phyloP scores from a whole-genome alignment of 2,329 filamentous ascomycete species.

The Lachnellula subtilissima region DNA sequence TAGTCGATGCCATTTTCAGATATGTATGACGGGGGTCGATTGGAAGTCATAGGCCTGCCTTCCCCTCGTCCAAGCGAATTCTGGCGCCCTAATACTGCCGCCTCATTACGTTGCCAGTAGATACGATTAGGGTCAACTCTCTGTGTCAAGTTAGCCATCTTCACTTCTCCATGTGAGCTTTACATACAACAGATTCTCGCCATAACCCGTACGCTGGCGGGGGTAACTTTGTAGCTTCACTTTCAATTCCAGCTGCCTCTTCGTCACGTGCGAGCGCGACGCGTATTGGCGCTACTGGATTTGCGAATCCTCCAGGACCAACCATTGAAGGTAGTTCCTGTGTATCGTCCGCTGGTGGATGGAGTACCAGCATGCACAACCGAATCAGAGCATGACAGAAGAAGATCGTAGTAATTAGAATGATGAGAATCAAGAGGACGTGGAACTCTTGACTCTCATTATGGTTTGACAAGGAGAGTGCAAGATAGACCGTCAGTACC shows the following conservation, averaged over 20 bases:
- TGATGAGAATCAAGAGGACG: conserved; percentile 72
- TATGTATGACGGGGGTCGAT: conserved; percentile 68
- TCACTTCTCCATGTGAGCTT: not conserved
- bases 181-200: conserved; percentile 73
- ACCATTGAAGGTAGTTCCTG: conserved; percentile 42
- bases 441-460: conserved; percentile 67
- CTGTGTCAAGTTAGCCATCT: conserved; percentile 35
- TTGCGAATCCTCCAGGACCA: conserved; percentile 59
- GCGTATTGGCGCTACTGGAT: conserved; percentile 69
- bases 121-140: conserved; percentile 75
- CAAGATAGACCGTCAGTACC: conserved; percentile 47
- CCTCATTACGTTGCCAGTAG: conserved; percentile 69
- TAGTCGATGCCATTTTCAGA: conserved; percentile 73
- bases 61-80: conserved; percentile 8
- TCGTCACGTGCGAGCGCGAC: conserved; percentile 73
- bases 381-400: conserved; percentile 77
- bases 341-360: conserved; percentile 32
- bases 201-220: conserved; percentile 85
- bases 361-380: conserved; percentile 60
- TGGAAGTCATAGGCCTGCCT: conserved; percentile 27
- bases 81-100: conserved; percentile 19
- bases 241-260: conserved; percentile 55
- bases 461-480: conserved; percentile 61
- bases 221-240: conserved; percentile 51
- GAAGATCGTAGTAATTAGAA: conserved; percentile 69